Evolutionary conservation across 441 rosid species (phyloP), one percentile per base, ranked within the genome.

Genomic region (Cnidoscolus chayamansa): DNA sequence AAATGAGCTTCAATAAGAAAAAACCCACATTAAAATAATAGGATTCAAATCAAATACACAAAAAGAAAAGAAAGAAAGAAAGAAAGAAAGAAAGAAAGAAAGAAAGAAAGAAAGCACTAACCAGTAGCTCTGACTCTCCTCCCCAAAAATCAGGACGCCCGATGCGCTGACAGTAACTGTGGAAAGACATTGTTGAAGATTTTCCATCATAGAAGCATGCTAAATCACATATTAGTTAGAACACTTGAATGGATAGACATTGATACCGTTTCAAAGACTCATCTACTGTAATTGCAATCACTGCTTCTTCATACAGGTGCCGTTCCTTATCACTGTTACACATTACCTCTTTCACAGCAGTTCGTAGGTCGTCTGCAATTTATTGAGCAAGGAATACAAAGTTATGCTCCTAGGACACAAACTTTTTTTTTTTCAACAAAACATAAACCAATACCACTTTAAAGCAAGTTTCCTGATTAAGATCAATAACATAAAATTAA

Each of bases 111-210:
- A 32, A 63, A 72, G 61, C 54, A 83, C 93, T 77, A 71, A 94
- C 97, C 86, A 94, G 85, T 53, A 92, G 82, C 84, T 94, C 98
- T 2, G 98, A 89, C 77, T 94, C 97, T 61, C 98, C 98, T 68
- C 98, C 98, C 97, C 97, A 94, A 72, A 92, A 92, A 81, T 90
- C 95, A 56, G 87, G 79, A 62, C 82, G 87, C 63, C 71, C 80
- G 77, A 94, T 87, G 72, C 94, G 83, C 66, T 90, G 88, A 70
- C 97, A 92, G 79, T 92, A 94, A 76, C 96, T 94, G 68, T 50
- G 72, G 74, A 32, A 55, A 58, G 65, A 67, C 32, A 50, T 58
- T 13, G 60, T 50, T 54, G 1, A 77, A 65, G 53, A 78, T 56
- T 66, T 4, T 63, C 30, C n/a, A 47, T 12, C 56, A 60, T 32